These are phyloP conservation scores for Alternaria solani DNA, from an alignment of 2,329 filamentous ascomycete genomes.

Conservation along the genomic window DNA sequence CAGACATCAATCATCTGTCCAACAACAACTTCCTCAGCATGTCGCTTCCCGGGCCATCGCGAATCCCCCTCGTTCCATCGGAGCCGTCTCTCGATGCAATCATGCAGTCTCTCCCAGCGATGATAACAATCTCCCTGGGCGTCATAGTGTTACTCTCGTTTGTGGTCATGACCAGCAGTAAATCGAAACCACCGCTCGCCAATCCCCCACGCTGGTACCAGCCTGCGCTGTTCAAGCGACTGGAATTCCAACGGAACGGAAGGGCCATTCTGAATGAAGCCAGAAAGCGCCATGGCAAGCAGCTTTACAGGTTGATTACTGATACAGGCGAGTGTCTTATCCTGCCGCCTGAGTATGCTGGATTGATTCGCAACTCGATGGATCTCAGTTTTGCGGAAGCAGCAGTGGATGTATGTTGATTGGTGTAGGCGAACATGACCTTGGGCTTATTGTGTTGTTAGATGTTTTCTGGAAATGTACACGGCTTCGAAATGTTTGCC, in stretches of 20 bases:
- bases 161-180: not conserved
- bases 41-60: not conserved
- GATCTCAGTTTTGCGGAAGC: not conserved
- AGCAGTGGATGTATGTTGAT: not conserved
- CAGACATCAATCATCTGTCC: not conserved
- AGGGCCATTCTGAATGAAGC: not conserved
- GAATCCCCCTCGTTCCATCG: not conserved
- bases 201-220: constrained; percentile 3
- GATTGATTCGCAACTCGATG: not conserved
- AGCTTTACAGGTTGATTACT: constrained; percentile 2
- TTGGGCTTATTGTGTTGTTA: not conserved
- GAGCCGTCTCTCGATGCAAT: not conserved
- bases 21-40: not conserved
- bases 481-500: constrained; percentile 1
- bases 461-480: constrained; percentile 1
- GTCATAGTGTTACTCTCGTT: not conserved
- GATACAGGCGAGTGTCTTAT: not conserved
- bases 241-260: not conserved
- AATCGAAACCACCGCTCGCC: not conserved
- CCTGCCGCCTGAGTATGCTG: not conserved
- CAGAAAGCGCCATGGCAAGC: not conserved
- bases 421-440: too few relatives aligned
- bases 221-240: not conserved
- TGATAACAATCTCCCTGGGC: not conserved
- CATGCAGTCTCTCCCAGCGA: not conserved